phyloP scores from a whole-genome alignment of 2,329 filamentous ascomycete species.

The Cytospora chrysosperma region DNA sequence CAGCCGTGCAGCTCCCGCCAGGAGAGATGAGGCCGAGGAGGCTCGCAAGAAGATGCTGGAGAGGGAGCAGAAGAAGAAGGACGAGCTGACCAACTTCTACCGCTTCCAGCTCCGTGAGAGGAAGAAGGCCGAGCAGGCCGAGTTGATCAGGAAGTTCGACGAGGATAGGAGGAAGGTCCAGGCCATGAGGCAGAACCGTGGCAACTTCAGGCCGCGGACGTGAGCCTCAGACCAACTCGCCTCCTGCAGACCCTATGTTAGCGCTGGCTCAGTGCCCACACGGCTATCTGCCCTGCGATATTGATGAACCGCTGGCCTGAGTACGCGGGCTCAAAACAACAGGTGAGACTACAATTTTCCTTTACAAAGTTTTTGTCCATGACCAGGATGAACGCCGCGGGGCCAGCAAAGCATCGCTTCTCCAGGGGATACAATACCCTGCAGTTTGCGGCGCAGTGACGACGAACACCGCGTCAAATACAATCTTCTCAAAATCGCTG shows the following conservation, averaged over 20 bases:
- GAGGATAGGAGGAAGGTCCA: conserved; percentile 71
- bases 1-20: conserved; percentile 70
- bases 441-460: conserved; percentile 37
- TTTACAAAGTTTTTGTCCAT: conserved; percentile 4
- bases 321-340: not conserved
- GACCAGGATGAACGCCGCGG: conserved; percentile 40
- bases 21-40: conserved; percentile 67
- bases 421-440: conserved; percentile 31
- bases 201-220: conserved; percentile 56
- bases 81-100: conserved; percentile 72
- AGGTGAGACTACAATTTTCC: conserved; percentile 9
- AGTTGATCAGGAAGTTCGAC: conserved; percentile 70
- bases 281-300: not conserved
- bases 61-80: conserved; percentile 61
- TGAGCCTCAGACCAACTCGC: conserved; percentile 29
- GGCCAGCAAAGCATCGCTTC: conserved; percentile 36
- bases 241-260: not conserved
- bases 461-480: conserved; percentile 48
- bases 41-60: conserved; percentile 59
- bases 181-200: conserved; percentile 67
- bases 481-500: conserved; percentile 39
- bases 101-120: conserved; percentile 79
- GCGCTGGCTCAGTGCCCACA: not conserved
- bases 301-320: not conserved
- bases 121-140: conserved; percentile 71